Conservation (phyloP, 768 basidiomycete genomes). For the Pholiota microspora region DNA sequence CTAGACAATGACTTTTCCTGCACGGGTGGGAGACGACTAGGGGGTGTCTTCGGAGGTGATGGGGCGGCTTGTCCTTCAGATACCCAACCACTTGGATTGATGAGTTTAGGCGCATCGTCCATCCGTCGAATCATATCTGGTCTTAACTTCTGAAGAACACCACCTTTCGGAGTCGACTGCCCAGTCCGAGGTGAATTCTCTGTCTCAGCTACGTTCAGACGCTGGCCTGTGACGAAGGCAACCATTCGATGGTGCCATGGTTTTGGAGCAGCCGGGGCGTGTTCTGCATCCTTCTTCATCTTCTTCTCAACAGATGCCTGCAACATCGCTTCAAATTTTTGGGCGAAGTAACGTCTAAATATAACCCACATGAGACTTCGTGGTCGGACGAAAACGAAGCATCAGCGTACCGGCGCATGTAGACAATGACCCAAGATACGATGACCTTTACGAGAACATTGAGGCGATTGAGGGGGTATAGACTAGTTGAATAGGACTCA, state of each 20-base stretch:
- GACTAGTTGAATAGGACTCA: slow-evolving; percentile 32
- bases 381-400: background rate
- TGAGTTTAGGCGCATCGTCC: slow-evolving; percentile 62
- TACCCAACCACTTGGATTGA: slow-evolving; percentile 76
- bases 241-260: slow-evolving; percentile 24
- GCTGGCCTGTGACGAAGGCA: slow-evolving; percentile 18
- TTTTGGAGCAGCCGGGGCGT: slow-evolving; percentile 15
- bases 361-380: slow-evolving; percentile 7
- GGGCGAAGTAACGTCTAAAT: slow-evolving; percentile 65
- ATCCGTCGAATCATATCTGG: slow-evolving; percentile 79
- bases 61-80: slow-evolving; percentile 42
- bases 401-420: slow-evolving; percentile 59
- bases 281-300: slow-evolving; percentile 17
- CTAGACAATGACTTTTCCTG: slow-evolving; percentile 4
- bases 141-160: slow-evolving; percentile 39
- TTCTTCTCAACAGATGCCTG: slow-evolving; percentile 36
- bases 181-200: slow-evolving; percentile 8
- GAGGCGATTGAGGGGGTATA: background rate
- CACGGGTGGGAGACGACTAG: background rate
- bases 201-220: slow-evolving; percentile 13
- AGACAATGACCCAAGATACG: slow-evolving; percentile 84
- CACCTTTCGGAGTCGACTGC: slow-evolving; percentile 16
- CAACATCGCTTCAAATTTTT: slow-evolving; percentile 62
- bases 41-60: slow-evolving; percentile 10
- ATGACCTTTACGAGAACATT: slow-evolving; percentile 45